Conservation (phyloP, 75 land plant species). For the Picea sitchensis region DNA sequence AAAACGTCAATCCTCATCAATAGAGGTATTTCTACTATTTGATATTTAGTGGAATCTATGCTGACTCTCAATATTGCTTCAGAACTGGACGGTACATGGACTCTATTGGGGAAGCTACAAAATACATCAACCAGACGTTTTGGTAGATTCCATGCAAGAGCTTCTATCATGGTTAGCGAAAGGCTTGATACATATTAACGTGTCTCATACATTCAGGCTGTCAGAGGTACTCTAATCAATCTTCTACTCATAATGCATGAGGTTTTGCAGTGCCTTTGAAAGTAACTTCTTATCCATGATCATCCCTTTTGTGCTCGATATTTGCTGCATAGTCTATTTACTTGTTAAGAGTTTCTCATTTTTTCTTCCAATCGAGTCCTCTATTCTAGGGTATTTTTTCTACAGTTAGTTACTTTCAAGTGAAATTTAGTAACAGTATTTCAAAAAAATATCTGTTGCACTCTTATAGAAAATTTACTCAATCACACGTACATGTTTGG, state of each 20-base stretch:
- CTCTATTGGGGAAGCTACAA: constrained; percentile 94
- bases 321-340: background rate
- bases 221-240: constrained; percentile 55
- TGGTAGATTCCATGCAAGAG: constrained; percentile 64
- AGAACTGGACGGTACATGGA: constrained; percentile 98
- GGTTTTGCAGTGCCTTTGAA: too few species aligned
- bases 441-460: too few species aligned
- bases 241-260: background rate
- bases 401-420: background rate
- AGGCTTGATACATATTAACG: constrained; percentile 62
- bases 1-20: background rate
- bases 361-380: background rate
- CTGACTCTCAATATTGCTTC: constrained; percentile 11
- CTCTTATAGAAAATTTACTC: too few species aligned
- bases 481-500: too few species aligned
- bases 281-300: background rate
- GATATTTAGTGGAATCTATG: constrained; percentile 1
- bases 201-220: constrained; percentile 68
- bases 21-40: background rate
- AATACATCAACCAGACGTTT: constrained; percentile 52
- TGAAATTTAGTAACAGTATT: too few species aligned
- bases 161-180: constrained; percentile 68
- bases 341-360: background rate
- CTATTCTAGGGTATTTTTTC: background rate
- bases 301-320: background rate